phyloP scores from a whole-genome alignment of 371 early-diverging fungal genomes.

The Mucor saturninus region DNA sequence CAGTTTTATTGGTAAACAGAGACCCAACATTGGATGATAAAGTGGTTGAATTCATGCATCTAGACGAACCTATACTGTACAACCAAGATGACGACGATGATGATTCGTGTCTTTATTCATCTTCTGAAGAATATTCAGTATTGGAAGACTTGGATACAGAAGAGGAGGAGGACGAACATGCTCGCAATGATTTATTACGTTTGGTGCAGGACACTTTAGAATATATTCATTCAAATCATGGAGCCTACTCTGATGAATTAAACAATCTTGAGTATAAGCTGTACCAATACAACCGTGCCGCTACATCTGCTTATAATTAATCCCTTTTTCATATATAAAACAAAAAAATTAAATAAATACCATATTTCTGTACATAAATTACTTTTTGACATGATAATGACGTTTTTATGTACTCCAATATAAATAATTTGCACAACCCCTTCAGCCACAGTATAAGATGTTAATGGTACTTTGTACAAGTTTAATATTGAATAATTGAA shows the following conservation, averaged over 20 bases:
- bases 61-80: conserved; percentile 9
- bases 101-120: conserved; percentile 11
- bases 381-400: no score
- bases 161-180: conserved; percentile 7
- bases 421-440: no score
- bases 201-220: conserved; percentile 24
- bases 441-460: no score
- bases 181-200: conserved; percentile 7
- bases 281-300: neutral
- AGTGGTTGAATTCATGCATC: neutral
- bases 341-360: neutral
- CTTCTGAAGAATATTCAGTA: conserved; percentile 13
- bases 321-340: neutral
- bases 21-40: neutral
- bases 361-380: no score
- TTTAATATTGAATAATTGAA: no score
- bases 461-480: no score
- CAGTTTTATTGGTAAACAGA: no score
- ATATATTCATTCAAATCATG: conserved; percentile 19
- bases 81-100: conserved; percentile 16
- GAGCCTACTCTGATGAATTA: conserved; percentile 16
- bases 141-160: conserved; percentile 12
- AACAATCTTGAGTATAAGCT: conserved; percentile 11
- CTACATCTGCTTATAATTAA: neutral
- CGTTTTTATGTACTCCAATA: no score